A percentile compares a stretch with the other conserved stretches of the same genome.
Evolutionary conservation across 31 red algal genomes (phyloP).

Genomic region (Bonnemaisonia californica): DNA sequence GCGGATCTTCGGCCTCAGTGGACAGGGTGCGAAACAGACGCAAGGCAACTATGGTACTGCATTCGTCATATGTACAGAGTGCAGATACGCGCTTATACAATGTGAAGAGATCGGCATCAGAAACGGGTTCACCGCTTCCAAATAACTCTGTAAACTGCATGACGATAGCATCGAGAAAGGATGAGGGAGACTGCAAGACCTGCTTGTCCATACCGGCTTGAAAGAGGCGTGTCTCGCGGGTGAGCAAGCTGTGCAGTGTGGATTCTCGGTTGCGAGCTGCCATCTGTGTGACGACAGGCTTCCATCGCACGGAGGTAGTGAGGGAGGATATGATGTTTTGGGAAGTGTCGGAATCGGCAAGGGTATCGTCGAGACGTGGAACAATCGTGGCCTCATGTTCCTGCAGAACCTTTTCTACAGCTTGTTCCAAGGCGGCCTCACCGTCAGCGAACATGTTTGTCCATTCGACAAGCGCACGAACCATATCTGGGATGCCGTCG

Average conservation of each 20-base stretch:
- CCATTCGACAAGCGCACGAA: slow-evolving; percentile 46
- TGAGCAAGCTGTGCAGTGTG: slow-evolving; percentile 42
- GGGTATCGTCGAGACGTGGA: slow-evolving; percentile 34
- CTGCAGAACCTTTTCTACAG: slow-evolving; percentile 29
- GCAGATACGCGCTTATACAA: slow-evolving; percentile 25
- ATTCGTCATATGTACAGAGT: slow-evolving; percentile 47
- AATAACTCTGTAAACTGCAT: slow-evolving; percentile 35
- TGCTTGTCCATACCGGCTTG: slow-evolving; percentile 30
- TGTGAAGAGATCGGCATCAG: background rate
- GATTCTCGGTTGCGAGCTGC: slow-evolving; percentile 34
- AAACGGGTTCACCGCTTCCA: background rate
- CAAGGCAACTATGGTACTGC: slow-evolving; percentile 23
- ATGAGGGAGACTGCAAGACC: slow-evolving; percentile 4
- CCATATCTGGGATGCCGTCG: slow-evolving; percentile 45
- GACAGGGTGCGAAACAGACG: slow-evolving; percentile 26
- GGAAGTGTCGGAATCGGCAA: slow-evolving; percentile 22
- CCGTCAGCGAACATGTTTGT: slow-evolving; percentile 32
- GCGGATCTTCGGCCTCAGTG: background rate
- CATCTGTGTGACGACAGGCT: slow-evolving; percentile 31
- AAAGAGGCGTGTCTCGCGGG: slow-evolving; percentile 31
- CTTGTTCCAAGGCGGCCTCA: slow-evolving; percentile 17
- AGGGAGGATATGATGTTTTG: slow-evolving; percentile 21
- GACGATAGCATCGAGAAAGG: slow-evolving; percentile 33
- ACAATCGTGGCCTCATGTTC: slow-evolving; percentile 42
- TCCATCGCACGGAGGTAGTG: slow-evolving; percentile 33